Evolutionary conservation across 768 basidiomycete genomes (phyloP), one percentile per base, ranked within the genome.

Genomic region (Phylloporus scabripes): DNA sequence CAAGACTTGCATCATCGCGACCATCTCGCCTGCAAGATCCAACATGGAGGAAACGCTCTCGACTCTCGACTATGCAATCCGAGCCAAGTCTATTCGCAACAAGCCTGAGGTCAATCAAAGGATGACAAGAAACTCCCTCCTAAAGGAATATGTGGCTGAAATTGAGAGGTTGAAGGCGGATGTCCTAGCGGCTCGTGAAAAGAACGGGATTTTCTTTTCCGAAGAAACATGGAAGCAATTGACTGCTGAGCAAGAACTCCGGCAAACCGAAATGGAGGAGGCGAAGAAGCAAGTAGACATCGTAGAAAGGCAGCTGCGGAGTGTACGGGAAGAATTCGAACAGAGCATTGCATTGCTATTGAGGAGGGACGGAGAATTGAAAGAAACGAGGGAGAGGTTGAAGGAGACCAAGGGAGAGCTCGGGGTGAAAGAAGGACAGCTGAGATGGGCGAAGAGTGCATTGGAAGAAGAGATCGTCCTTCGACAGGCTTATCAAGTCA

Each of bases 1-100:
- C 6, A 98, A 97, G 71, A 99, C 96, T 0, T 95, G 92, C 59
- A 92, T 99, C 62, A 89, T 99, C 53, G 96, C 94, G 0, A 98
- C 96, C 6, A 81, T 97, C 60, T 95, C 92, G 8, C 95, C 96
- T 1, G 89, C 92, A 5, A 82, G 90, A 20, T 89, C 83, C 21
- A 97, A 95, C 63, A 79, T 95, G 72, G 96, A 99, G 67, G 96
- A 98, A 69, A 98, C 96, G 0, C 79, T 96, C 17, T 96, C 94
- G 3, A 99, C 96, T 0, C 83, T 99, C 38, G 93, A 97, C 65
- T 99, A 99, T 59, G 95, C 96, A 26, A 79, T 92, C 40, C 83
- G 91, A 21, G 96, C 96, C 24, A 97, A 95, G 65, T 88, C 89
- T 21, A 98, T 99, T 61, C 81, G 83, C 44, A 98, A 98, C 71